These are phyloP conservation scores for Rhodotorula paludigena DNA, from an alignment of 768 basidiomycete species.

Conservation along the genomic window DNA sequence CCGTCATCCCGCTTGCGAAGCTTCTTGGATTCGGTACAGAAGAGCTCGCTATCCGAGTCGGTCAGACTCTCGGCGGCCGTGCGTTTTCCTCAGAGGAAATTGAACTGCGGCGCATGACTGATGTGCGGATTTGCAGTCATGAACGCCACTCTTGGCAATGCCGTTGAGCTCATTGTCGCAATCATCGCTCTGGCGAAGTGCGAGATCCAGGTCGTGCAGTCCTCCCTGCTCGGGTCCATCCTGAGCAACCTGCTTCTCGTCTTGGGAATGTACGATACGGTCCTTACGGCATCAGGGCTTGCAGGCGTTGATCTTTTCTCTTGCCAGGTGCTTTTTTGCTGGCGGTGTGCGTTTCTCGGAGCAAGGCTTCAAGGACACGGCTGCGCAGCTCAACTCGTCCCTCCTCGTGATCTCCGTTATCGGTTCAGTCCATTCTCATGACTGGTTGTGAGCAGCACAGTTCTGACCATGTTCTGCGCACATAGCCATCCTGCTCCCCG, in stretches of 20 bases:
- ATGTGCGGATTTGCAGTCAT: slow-evolving; percentile 52
- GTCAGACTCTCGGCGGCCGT: slow-evolving; percentile 55
- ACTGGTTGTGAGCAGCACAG: not conserved
- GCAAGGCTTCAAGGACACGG: slow-evolving; percentile 33
- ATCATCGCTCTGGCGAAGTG: slow-evolving; percentile 65
- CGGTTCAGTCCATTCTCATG: not conserved
- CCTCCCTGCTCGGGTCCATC: slow-evolving; percentile 66
- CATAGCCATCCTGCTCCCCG: slow-evolving; percentile 46
- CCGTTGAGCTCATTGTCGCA: slow-evolving; percentile 47
- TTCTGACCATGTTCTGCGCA: slow-evolving; percentile 1
- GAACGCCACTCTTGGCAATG: slow-evolving; percentile 61
- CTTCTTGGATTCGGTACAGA: slow-evolving; percentile 62
- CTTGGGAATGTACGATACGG: slow-evolving; percentile 49
- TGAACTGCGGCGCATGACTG: not conserved
- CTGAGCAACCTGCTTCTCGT: slow-evolving; percentile 73
- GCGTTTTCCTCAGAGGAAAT: not conserved
- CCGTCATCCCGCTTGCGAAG: slow-evolving; percentile 37
- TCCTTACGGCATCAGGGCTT: too few species aligned
- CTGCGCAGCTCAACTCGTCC: slow-evolving; percentile 41
- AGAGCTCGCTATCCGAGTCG: slow-evolving; percentile 72
- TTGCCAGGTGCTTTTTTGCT: slow-evolving; percentile 23
- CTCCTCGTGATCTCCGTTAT: slow-evolving; percentile 40
- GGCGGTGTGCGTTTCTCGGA: slow-evolving; percentile 32
- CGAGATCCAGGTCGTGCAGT: slow-evolving; percentile 70
- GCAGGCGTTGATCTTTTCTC: too few species aligned